Conservation (phyloP, 2,329 filamentous ascomycete genomes). For the Pezicula rhizophila region DNA sequence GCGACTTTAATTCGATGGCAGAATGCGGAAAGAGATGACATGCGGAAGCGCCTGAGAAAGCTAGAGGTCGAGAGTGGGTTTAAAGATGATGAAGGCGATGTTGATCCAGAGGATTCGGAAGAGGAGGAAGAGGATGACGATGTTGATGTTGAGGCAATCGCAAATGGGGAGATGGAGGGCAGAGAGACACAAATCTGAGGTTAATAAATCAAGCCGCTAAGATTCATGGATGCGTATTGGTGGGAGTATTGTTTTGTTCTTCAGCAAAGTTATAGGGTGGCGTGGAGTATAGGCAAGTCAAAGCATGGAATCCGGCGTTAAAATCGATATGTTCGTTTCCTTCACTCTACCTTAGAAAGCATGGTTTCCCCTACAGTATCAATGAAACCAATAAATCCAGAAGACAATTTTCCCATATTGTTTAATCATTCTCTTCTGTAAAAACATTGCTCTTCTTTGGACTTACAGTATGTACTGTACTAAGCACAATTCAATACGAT, state of each 20-base stretch:
- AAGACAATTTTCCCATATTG: too few species aligned
- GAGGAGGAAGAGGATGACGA: slow-evolving; percentile 37
- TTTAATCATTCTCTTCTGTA: too few species aligned
- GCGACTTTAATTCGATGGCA: slow-evolving; percentile 92
- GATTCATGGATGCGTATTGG: not conserved
- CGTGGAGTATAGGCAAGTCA: not conserved
- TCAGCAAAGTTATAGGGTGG: not conserved
- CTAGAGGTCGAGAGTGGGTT: slow-evolving; percentile 76
- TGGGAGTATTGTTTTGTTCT: too few species aligned
- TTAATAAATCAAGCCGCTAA: not conserved
- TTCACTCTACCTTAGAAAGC: not conserved
- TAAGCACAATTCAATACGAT: too few species aligned
- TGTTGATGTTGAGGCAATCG: slow-evolving; percentile 20
- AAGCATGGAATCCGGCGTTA: not conserved
- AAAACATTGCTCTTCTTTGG: too few species aligned
- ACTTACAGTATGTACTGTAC: too few species aligned
- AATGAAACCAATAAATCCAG: not conserved
- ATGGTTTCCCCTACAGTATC: not conserved
- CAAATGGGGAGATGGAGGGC: slow-evolving; percentile 17
- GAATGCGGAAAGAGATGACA: slow-evolving; percentile 70
- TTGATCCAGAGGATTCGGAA: slow-evolving; percentile 53
- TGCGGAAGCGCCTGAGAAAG: slow-evolving; percentile 68
- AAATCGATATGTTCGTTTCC: not conserved
- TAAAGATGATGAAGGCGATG: slow-evolving; percentile 58
- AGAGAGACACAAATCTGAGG: slow-evolving; percentile 1